Base-by-base conservation (phyloP, 441 rosid genomes). In the Iberis amara region DNA sequence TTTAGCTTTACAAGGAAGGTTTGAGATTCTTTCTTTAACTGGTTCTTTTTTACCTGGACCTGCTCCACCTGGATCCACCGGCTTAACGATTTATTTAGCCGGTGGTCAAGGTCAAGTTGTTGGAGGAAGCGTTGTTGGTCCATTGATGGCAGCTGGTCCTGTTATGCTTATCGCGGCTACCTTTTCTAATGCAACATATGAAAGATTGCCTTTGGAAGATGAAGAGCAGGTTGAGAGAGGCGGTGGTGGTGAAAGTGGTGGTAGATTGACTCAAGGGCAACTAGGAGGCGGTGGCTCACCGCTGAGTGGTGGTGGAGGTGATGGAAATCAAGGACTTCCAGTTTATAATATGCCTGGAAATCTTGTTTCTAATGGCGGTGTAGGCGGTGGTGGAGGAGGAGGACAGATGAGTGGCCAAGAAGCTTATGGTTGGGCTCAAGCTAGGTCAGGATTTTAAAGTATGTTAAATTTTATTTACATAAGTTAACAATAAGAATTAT, bases 41-140 rank as follows among this genome's bases (percentile, higher is more conserved):
- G 85, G 89, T 3, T 76, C 85, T 1, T 82, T 79, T 45, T 45
- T 82, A 11, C 89, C 85, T 0, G 85, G 81, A 12, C 85, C 83
- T 2, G 75, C 82, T 3, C 89, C 83, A 3, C 85, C 85, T 3
- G 81, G 81, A 2, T 74, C 85, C 1, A 72, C 81, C 27, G 81
- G 85, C 39, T 48, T 79, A 37, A 76, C 85, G 0, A 72, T 79
- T 39, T 76, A 76, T 70, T 52, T 79, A 52, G 85, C 81, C 14
- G 77, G 81, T 24, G 81, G 81, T 15, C 85, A 79, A 56, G 85
- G 85, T 7, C 81, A 79, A 55, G 76, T 76, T 11, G 79, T 79
- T 39, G 85, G 85, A 23, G 81, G 85, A 39, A 74, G 71, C 12
- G 85, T 76, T 54, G 85, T 61, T 2, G 85, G 85, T 0, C 64